Base-by-base conservation (phyloP, 2,329 filamentous ascomycete species). In the Neocucurbitaria cava region DNA sequence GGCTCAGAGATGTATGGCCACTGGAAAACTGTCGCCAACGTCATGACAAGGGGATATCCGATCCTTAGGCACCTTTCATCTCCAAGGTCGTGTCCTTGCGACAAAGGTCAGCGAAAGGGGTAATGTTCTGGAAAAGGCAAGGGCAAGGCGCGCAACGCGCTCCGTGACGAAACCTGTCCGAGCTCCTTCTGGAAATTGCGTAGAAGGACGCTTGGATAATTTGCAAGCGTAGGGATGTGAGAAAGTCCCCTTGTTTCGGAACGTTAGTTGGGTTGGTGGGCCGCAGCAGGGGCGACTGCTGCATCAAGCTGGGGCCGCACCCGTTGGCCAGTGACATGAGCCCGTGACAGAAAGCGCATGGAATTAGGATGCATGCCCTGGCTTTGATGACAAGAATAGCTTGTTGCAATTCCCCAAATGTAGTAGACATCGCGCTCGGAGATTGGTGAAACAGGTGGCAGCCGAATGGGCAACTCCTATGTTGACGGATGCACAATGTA, bases 71-170 rank as follows among this genome's bases (percentile, higher is more conserved):
- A 50, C 59, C 48, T 46, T 52, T 65, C 53, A 62, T 63, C 57
- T 61, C 61, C 54, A 59, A 52, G 47, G 49, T 64, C 56, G 58
- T 48, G 57, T 53, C 48, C 40, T 50, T 44, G 49, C 51, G 51
- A 50, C 43, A 44, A 41, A 40, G 54, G 53, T 48, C 56, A 59
- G 64, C 62, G 56, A 71, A 73, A 71, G 72, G 70, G 66, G 71
- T 55, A 74, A 62, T 66, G 61, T 75, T 76, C 73, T 69, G 61
- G 73, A 75, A 76, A 69, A 66, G 63, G 62, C 65, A 67, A 67
- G 60, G 59, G 67, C 61, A 62, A 53, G 58, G 61, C 56, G 65
- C 65, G 62, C 66, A 61, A 62, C 49, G 62, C 62, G 62, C 67
- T 57, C 56, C 57, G 66, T 56, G 61, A 63, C 55, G 52, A 50